Evolutionary conservation across 306 rosid genomes (phyloP), one percentile per base, ranked within the genome.

Genomic region (Acacia crassicarpa): DNA sequence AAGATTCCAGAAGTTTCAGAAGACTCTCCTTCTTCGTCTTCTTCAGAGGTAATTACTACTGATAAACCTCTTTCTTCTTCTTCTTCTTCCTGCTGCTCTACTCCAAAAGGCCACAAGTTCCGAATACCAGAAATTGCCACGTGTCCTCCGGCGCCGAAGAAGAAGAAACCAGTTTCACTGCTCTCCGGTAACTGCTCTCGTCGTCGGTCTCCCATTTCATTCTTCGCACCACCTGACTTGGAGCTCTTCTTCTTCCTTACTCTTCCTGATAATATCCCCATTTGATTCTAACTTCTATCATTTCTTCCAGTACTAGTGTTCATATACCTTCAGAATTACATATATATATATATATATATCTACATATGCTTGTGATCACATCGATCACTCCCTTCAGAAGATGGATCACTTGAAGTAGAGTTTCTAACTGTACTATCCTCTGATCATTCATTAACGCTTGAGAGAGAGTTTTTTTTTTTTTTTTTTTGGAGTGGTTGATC

Each of bases 61-160:
- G 84, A 20, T 0, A 20, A 43, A 69, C 5, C 20, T n/a, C 6
- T 14, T 20, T 1, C 74, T 69, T 22, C 74, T 20, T 2, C 74
- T 20, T 63, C 78, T 32, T 85, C 77, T 54, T 83, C 86, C 1
- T 70, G 86, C 4, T 94, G 97, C 76, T 93, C 94, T 12, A 95
- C 98, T 2, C 98, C 98, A 4, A 95, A 90, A 85, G 98, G 92
- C 22, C 84, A 91, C 76, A 91, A 89, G 72, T 90, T 84, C 59
- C 84, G 91, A 72, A 93, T 95, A 83, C 98, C 98, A 9, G 94
- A 91, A 84, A 84, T 89, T 77, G 67, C 82, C 38, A 88, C 94
- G 25, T 95, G 98, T 40, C 98, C 98, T 1, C 95, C 98, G 45
- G 98, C 98, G 8, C 98, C 98, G 7, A 93, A 88, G 90, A 95